Conservation (phyloP, 345 rosid genomes). For the Salix koriyanagi region DNA sequence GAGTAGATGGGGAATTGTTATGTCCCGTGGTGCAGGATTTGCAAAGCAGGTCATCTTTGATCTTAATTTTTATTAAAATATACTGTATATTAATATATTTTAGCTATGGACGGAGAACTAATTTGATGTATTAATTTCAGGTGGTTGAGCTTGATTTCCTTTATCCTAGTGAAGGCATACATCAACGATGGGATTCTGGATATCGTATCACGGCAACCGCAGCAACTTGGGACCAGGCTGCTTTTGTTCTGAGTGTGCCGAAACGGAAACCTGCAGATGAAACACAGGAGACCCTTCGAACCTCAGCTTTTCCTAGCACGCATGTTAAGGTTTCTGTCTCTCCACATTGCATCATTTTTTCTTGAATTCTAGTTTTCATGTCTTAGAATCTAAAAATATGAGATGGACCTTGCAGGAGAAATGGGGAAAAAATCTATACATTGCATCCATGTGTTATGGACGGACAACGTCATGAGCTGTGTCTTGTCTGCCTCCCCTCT, state of each 20-base stretch:
- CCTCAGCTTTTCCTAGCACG: constrained; percentile 77
- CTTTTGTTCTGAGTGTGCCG: constrained; percentile 78
- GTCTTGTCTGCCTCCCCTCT: neutral
- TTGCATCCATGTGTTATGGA: constrained; percentile 82
- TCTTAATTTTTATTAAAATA: neutral
- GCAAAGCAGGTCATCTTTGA: constrained; percentile 59
- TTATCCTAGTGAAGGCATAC: constrained; percentile 97
- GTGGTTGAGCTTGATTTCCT: constrained; percentile 93
- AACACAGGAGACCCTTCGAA: constrained; percentile 95
- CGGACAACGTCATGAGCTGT: constrained; percentile 69
- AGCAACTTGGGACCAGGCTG: constrained; percentile 95
- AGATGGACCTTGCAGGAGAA: constrained; percentile 60
- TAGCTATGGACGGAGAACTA: neutral
- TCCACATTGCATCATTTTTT: neutral
- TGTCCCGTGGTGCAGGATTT: constrained; percentile 92
- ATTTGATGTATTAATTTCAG: constrained; percentile 33
- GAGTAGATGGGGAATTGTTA: constrained; percentile 86
- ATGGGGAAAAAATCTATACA: constrained; percentile 84
- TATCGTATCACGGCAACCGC: constrained; percentile 92
- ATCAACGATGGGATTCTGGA: constrained; percentile 79
- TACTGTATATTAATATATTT: neutral
- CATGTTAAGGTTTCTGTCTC: constrained; percentile 72
- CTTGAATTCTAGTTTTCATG: neutral
- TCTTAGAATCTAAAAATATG: neutral
- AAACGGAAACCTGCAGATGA: constrained; percentile 67